Conservation (phyloP, 106 monocot species). For the Platanthera guangdongensis region DNA sequence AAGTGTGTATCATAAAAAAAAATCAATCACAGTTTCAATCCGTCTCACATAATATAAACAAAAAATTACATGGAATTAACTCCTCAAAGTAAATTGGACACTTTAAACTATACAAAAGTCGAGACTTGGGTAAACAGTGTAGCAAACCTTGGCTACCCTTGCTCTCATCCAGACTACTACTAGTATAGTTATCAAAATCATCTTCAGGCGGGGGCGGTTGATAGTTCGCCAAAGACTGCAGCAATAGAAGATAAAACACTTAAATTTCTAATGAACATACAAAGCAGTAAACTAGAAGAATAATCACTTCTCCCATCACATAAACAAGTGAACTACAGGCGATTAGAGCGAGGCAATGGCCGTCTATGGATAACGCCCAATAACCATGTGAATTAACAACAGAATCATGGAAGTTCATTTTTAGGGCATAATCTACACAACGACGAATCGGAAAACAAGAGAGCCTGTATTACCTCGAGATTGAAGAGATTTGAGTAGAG, state of each 20-base stretch:
- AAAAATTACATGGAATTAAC: no score
- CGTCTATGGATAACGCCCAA: background rate
- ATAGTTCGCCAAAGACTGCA: slow-evolving; percentile 85
- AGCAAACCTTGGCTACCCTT: slow-evolving; percentile 60
- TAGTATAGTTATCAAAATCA: slow-evolving; percentile 44
- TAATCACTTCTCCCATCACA: background rate
- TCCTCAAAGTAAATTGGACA: no score
- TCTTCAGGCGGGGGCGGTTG: slow-evolving; percentile 55
- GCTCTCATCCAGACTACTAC: slow-evolving; percentile 73
- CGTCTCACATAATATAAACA: background rate
- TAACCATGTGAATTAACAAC: background rate
- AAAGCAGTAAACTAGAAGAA: background rate
- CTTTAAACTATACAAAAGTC: background rate
- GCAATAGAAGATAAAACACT: background rate
- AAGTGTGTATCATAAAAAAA: background rate
- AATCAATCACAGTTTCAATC: background rate
- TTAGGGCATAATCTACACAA: background rate
- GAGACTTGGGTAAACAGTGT: background rate
- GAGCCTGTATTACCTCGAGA: slow-evolving; percentile 51
- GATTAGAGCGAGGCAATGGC: background rate
- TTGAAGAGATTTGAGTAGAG: slow-evolving; percentile 86
- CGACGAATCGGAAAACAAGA: background rate
- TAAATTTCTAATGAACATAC: background rate
- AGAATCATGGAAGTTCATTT: background rate
- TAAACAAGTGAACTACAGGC: background rate